Base-by-base conservation (phyloP, 352 stramenopile genomes). In the Thraustotheca clavata region DNA sequence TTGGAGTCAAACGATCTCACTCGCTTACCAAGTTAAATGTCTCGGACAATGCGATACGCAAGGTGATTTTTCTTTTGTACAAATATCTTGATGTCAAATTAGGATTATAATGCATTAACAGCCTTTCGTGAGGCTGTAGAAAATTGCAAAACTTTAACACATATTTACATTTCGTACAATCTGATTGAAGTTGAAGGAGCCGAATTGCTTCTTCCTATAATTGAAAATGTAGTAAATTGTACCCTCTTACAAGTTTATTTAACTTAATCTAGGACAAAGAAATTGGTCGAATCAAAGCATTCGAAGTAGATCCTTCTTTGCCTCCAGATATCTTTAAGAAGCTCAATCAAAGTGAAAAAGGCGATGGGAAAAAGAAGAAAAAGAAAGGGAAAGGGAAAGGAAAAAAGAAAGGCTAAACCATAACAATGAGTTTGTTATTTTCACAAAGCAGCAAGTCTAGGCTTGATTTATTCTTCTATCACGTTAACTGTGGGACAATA, bases 131-230 rank as follows among this genome's bases (percentile, higher is more conserved):
- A 92, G 49, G 80, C 78, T 4, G 71, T 92, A 2, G 9, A 83
- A 46, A 72, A 76, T 16, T 79, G 78, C 71, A 91, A 91, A 59
- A 71, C 72, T 43, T 69, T 92, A 14, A 74, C 80, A 8, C 72
- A 87, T 20, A 77, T 92, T 16, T 80, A 92, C 33, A 78, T 92
- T 46, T 89, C 79, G 34, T 91, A 81, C 65, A 92, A 92, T 49
- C 60, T 73, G 3, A 92, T 92, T 39, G 83, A 89, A 36, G 49
- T 72, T 3, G 72, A 86, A 22, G 81, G 83, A 32, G 83, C 80
- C 9, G 71, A 76, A 26, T 67, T 89, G 11, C 50, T 92, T 12
- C 57, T 92, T 24, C 78, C 78, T 38, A 75, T 75, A 16, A 62
- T 92, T 38, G 68, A 69, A 20, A 62, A 75, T 6, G 76, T 88